Conservation (phyloP, 140 eudicot genomes). For the Oenanthe javanica region DNA sequence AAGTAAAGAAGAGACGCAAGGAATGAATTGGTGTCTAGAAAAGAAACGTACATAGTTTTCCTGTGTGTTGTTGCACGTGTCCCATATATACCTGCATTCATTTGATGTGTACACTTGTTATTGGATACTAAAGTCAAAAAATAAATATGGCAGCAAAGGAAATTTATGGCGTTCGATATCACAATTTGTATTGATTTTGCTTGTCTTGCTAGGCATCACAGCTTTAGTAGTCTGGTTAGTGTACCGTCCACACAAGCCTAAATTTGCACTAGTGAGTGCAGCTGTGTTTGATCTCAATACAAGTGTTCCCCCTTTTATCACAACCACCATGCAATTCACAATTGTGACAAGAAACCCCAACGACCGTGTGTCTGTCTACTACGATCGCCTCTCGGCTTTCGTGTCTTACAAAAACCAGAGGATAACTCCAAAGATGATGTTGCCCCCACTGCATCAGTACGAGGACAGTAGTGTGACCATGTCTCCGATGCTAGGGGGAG, state of each 20-base stretch:
- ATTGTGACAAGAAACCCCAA: constrained; percentile 55
- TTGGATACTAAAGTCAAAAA: neutral
- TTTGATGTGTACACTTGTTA: neutral
- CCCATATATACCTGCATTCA: neutral
- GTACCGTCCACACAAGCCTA: constrained; percentile 62
- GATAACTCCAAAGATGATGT: constrained; percentile 36
- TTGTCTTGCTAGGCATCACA: constrained; percentile 32
- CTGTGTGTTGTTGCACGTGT: neutral
- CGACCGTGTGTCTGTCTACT: constrained; percentile 38
- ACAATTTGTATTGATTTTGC: constrained; percentile 22
- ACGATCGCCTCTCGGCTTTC: constrained; percentile 40
- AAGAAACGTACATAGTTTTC: neutral
- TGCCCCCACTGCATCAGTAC: constrained; percentile 58
- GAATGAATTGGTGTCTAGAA: no score
- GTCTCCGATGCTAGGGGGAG: constrained; percentile 46
- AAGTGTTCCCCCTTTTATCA: constrained; percentile 34
- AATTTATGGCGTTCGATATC: constrained; percentile 12
- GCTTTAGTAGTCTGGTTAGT: constrained; percentile 46
- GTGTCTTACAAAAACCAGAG: constrained; percentile 35
- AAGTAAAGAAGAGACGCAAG: no score
- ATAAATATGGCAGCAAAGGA: neutral
- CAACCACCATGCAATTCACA: constrained; percentile 58
- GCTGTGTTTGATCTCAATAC: constrained; percentile 28
- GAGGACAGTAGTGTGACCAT: constrained; percentile 50
- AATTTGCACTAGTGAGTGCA: constrained; percentile 36